Evolutionary conservation across 768 basidiomycete genomes (phyloP), one percentile per base, ranked within the genome.

Genomic region (Lyophyllum shimeji): DNA sequence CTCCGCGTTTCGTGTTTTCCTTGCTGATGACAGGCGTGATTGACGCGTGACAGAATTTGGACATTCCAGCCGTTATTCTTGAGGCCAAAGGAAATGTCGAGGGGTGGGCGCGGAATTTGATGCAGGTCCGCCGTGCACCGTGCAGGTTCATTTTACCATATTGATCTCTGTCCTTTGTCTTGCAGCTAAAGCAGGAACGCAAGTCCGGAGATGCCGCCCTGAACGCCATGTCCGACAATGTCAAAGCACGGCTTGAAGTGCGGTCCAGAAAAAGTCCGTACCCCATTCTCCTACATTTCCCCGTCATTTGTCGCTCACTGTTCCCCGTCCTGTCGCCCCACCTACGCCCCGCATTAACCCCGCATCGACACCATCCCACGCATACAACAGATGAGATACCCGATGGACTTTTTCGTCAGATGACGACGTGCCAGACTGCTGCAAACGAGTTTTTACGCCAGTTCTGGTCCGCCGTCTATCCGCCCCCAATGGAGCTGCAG

Each of bases 391-490:
- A 83, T 57, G 87, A 90, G 39, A 85, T 99, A 31, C 91, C 94
- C 0, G 84, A 89, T 48, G 79, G 77, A 1, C 75, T 96, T 37
- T 85, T 92, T 63, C 79, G 84, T 53, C 87, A 94, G 72, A 89
- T 98, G 83, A 85, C 83, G 17, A 90, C 90, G 0, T 93, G 91
- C 65, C 94, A 97, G 66, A 93, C 93, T 1, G 89, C 95, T 2
- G 89, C 95, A 11, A 95, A 93, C 65, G 97, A 99, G 67, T 97
- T 98, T 69, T 77, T 99, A 13, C 86, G 96, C 25, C 97, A 98
- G 68, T 98, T 94, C 68, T 98, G 95, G 95, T 81, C 87, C 1
- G 83, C 93, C 1, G 82, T 90, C 48, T 89, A 93, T 59, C 95
- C 94, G 5, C 84, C 89, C 6, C 70, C 80, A 0, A 74, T 79